Base-by-base conservation (phyloP, 208 protist genomes). In the Herpetomonas samuelpessoai region DNA sequence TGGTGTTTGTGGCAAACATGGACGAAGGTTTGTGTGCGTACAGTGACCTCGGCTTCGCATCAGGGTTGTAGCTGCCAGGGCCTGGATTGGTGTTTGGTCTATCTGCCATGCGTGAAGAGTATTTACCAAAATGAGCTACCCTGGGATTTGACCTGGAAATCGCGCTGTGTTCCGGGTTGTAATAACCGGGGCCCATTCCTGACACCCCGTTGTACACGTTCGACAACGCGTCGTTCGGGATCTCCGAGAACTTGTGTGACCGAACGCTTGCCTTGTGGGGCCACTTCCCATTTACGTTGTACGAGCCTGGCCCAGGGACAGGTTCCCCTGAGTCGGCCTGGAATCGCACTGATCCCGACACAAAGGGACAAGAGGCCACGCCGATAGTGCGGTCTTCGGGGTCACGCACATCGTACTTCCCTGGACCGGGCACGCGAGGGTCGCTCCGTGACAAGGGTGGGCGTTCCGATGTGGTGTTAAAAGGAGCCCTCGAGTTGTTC, bases 1-100 rank as follows among this genome's bases (percentile, higher is more conserved):
- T 56, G 14, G 77, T 88, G 27, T 84, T 91, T 0, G 86, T 85
- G 18, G 76, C 76, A 72, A 95, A 95, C 75, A 86, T 84, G 24
- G 79, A 90, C 19, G 86, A 86, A 16, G 85, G 88, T 57, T 95
- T 95, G 21, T 46, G 59, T 22, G 44, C 64, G 31, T 76, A 87
- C 72, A 63, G 28, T 44, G 62, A 45, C 21, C 61, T 51, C 2
- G 56, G 46, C 54, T 44, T 66, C 16, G 21, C 54, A 61, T 21
- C 67, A 38, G 30, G 10, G 38, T 90, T 65, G 67, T 95, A 95
- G 54, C 66, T 76, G 28, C 89, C 89, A 16, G 89, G 89, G 16
- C 89, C 89, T 41, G 86, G 86, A 27, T 69, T 71, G 24, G 68
- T 54, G 12, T 69, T 76, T 3, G 39, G 47, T 1, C 30, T 58